These are phyloP conservation scores for Anastatica hierochuntica DNA, from an alignment of 345 rosid genomes.

Conservation along the genomic window DNA sequence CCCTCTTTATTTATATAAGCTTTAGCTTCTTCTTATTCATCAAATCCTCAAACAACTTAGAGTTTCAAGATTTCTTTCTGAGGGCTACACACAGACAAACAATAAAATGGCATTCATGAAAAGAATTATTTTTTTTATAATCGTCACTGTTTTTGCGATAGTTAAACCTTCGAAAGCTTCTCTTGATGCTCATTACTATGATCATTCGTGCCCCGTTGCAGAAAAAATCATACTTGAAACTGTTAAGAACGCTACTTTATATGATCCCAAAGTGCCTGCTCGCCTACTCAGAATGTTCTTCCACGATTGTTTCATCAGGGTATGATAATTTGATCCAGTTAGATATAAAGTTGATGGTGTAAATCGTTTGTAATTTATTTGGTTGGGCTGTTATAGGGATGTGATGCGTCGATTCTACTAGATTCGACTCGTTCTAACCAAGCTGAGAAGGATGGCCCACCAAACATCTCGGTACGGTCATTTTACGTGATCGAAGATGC, in stretches of 20 bases:
- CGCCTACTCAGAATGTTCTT: constrained; percentile 83
- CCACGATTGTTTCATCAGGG: constrained; percentile 86
- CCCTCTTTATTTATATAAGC: constrained; percentile 21
- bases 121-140: not conserved
- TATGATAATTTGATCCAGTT: constrained; percentile 20
- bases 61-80: not conserved
- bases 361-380: not conserved
- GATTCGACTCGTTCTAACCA: constrained; percentile 49
- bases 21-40: constrained; percentile 6
- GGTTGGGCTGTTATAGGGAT: constrained; percentile 41
- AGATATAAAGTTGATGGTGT: not conserved
- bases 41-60: constrained; percentile 10
- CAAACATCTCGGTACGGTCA: constrained; percentile 60
- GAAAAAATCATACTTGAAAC: constrained; percentile 54
- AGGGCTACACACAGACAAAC: constrained; percentile 20
- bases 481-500: constrained; percentile 74
- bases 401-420: constrained; percentile 69
- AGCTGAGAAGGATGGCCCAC: constrained; percentile 89
- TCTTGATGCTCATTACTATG: constrained; percentile 47
- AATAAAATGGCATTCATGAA: constrained; percentile 17
- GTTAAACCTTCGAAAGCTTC: constrained; percentile 27
- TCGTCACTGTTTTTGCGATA: constrained; percentile 18
- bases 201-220: constrained; percentile 58
- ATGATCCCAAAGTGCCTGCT: constrained; percentile 77
- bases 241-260: constrained; percentile 43